Evolutionary conservation across 257 asterid species (phyloP).

Genomic region (Solanum medicagineum): DNA sequence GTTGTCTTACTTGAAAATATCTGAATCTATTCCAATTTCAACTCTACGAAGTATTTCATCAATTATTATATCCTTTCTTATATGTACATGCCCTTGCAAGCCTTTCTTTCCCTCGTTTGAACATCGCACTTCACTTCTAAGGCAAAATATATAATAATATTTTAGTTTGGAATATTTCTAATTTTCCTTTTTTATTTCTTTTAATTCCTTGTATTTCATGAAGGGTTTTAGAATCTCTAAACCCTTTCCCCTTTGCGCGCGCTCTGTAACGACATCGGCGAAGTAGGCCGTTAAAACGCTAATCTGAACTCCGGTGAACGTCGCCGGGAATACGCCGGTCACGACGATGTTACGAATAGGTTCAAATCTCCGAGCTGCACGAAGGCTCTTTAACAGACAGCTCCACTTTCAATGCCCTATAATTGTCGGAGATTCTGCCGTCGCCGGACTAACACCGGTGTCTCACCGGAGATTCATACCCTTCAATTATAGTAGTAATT

Average conservation of each 20-base stretch:
- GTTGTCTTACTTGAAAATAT: too few relatives aligned
- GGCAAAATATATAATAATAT: too few relatives aligned
- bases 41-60: too few relatives aligned
- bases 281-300: not conserved
- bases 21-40: too few relatives aligned
- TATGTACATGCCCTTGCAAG: too few relatives aligned
- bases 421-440: not conserved
- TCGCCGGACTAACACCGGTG: not conserved
- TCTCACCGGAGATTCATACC: not conserved
- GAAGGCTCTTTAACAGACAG: not conserved
- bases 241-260: not conserved
- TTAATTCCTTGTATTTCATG: not conserved
- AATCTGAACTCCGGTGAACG: not conserved
- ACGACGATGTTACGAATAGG: constrained; percentile 7
- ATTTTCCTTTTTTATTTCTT: not conserved
- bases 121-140: too few relatives aligned
- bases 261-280: not conserved
- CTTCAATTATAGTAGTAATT: not conserved
- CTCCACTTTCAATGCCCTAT: not conserved
- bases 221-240: not conserved
- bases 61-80: too few relatives aligned
- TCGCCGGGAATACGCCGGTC: not conserved
- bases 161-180: too few relatives aligned
- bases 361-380: not conserved
- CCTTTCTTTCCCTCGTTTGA: too few relatives aligned